These are phyloP conservation scores for Pseudogymnoascus sp. DNA, from an alignment of 2,329 filamentous ascomycete genomes.

Conservation along the genomic window DNA sequence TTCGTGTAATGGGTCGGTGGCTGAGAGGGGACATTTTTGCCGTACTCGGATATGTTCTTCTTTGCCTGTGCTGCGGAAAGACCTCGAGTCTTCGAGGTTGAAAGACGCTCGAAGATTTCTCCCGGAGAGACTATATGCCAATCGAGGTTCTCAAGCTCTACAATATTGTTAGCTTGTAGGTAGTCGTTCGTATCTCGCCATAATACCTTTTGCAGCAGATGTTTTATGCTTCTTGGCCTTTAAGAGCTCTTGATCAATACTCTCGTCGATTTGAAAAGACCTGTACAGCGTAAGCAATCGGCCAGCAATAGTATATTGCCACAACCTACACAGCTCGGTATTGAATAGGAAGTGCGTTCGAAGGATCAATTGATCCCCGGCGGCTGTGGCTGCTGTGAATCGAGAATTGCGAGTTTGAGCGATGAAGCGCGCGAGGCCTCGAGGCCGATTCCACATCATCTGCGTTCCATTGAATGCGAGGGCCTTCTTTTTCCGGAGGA, in stretches of 20 bases:
- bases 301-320: background rate
- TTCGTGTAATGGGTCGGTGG: slow-evolving; percentile 52
- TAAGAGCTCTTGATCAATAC: slow-evolving; percentile 37
- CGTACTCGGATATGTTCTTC: slow-evolving; percentile 49
- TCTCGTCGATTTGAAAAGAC: slow-evolving; percentile 48
- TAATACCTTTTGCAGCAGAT: slow-evolving; percentile 36
- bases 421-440: slow-evolving; percentile 18
- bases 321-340: slow-evolving; percentile 41
- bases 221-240: slow-evolving; percentile 36
- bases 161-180: slow-evolving; percentile 14
- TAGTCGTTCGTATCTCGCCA: background rate
- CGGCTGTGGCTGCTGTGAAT: slow-evolving; percentile 23
- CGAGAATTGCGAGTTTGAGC: slow-evolving; percentile 22
- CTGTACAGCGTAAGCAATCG: background rate
- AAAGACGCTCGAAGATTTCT: slow-evolving; percentile 52
- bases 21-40: slow-evolving; percentile 57
- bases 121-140: slow-evolving; percentile 55
- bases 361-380: slow-evolving; percentile 31
- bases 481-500: background rate
- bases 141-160: slow-evolving; percentile 54
- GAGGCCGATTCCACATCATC: slow-evolving; percentile 18
- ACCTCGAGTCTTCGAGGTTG: slow-evolving; percentile 46
- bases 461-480: slow-evolving; percentile 22
- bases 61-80: slow-evolving; percentile 51
- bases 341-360: slow-evolving; percentile 41